Conservation (phyloP, 2,329 filamentous ascomycete species). For the Trichoderma sp. region DNA sequence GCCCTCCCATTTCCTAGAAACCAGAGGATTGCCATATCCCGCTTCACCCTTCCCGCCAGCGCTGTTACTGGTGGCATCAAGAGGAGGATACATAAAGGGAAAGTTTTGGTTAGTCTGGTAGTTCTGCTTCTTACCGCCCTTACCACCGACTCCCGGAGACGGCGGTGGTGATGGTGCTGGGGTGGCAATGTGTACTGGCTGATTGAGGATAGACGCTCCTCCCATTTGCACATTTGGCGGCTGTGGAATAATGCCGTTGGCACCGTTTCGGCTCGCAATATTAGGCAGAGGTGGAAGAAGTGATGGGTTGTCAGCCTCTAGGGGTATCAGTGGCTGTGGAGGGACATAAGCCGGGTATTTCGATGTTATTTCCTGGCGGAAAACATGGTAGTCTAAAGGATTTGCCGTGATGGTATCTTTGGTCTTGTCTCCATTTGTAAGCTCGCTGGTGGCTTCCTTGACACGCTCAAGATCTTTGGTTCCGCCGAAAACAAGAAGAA, state of each 20-base stretch:
- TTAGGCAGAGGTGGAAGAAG: constrained; percentile 83
- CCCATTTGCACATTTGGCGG: constrained; percentile 56
- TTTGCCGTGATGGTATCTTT: constrained; percentile 88
- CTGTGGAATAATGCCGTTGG: constrained; percentile 62
- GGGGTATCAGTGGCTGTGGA: constrained; percentile 75
- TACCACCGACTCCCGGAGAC: constrained; percentile 82
- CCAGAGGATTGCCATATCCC: constrained; percentile 74
- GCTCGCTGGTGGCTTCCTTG: constrained; percentile 71
- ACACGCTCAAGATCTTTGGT: constrained; percentile 69
- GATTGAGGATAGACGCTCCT: constrained; percentile 82
- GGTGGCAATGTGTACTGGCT: constrained; percentile 98
- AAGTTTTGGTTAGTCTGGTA: constrained; percentile 99
- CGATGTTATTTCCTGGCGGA: constrained; percentile 93
- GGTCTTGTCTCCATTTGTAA: constrained; percentile 58
- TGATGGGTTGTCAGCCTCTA: constrained; percentile 89
- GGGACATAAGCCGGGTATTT: constrained; percentile 98
- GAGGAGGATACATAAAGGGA: constrained; percentile 92
- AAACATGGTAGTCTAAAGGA: constrained; percentile 92
- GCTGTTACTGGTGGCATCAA: constrained; percentile 85
- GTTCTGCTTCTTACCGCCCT: constrained; percentile 97
- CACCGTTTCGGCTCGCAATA: constrained; percentile 63
- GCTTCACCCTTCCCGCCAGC: constrained; percentile 86
- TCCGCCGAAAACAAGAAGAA: constrained; percentile 83
- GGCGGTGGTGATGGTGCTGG: constrained; percentile 94
- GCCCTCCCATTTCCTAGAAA: constrained; percentile 88